Conservation (phyloP, 768 basidiomycete genomes). For the Filobasidium wieringae region DNA sequence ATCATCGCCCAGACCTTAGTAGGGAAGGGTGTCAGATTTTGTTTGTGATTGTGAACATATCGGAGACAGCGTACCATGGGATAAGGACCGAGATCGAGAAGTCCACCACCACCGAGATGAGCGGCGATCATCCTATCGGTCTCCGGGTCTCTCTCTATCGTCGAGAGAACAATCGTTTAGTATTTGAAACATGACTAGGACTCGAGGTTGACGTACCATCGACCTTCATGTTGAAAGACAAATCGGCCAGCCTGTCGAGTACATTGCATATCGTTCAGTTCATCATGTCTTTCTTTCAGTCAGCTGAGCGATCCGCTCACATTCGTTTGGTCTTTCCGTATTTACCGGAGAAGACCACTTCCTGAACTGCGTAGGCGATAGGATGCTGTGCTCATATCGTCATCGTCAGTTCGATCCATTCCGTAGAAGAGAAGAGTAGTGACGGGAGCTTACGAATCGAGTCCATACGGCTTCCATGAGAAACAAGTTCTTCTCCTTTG, state of each 20-base stretch:
- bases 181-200: background rate
- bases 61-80: constrained; percentile 46
- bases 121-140: constrained; percentile 72
- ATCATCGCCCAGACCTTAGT: constrained; percentile 46
- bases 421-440: constrained; percentile 3
- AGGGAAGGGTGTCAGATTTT: background rate
- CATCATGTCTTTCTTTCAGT: background rate
- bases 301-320: background rate
- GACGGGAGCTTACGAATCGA: constrained; percentile 49
- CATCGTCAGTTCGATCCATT: background rate
- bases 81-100: constrained; percentile 77
- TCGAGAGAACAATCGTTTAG: background rate
- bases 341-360: constrained; percentile 29
- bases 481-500: constrained; percentile 67
- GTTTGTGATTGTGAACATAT: background rate
- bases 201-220: constrained; percentile 45
- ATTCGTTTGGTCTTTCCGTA: constrained; percentile 34
- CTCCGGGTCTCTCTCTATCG: constrained; percentile 48
- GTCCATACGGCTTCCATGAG: constrained; percentile 92
- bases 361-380: constrained; percentile 31
- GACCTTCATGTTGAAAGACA: constrained; percentile 59
- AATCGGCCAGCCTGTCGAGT: constrained; percentile 50
- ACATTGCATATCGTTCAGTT: background rate
- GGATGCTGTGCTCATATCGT: constrained; percentile 19
- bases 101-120: constrained; percentile 62